Base-by-base conservation (phyloP, 495 filamentous ascomycete genomes). In the Cairneyella variabilis region DNA sequence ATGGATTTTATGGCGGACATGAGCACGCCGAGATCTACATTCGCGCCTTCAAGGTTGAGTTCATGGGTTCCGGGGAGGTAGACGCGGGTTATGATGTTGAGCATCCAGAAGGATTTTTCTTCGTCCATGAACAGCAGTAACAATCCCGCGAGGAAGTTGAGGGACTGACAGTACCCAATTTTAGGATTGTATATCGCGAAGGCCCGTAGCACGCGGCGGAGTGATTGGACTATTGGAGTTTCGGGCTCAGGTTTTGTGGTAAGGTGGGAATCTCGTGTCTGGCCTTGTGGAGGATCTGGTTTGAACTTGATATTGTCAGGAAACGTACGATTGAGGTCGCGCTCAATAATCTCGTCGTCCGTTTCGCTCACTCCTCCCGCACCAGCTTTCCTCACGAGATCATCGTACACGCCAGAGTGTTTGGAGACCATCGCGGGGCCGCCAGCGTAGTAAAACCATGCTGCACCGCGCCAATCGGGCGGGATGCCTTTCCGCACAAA, bases 371-470 rank as follows among this genome's bases (percentile, higher is more conserved):
- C 63, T 3, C 83, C 75, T 1, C 80, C 81, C 36, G 79, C 74
- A 50, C 84, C 80, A 30, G 84, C 82, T 42, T 76, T 75, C 54
- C 73, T 66, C 11, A 95, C 69, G 26, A 96, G 72, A 37, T 80
- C 70, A 34, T 83, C 76, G 59, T 96, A 98, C 10, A 89, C 66
- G 2, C 88, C 88, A 9, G 75, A 71, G 62, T 95, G 77, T 49
- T 88, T 83, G 49, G 79, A 78, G 50, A 97, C 62, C 57, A 85
- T 82, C 36, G 83, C 79, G 23, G 88, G 88, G 5, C 93, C 93
- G 11, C 90, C 90, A n/a, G 90, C 91, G 66, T 97, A 98, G 69
- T 84, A 97, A 62, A 96, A 98, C 93, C 93, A 98, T 26, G 93
- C 92, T 4, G 86, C 84, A 10, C 93, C 93, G 60, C 93, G 80